Percentiles rank a stretch among this genome's conserved stretches.
Evolutionary conservation across 2,329 filamentous ascomycete species (phyloP).

Genomic region (Venturia aucupariae): DNA sequence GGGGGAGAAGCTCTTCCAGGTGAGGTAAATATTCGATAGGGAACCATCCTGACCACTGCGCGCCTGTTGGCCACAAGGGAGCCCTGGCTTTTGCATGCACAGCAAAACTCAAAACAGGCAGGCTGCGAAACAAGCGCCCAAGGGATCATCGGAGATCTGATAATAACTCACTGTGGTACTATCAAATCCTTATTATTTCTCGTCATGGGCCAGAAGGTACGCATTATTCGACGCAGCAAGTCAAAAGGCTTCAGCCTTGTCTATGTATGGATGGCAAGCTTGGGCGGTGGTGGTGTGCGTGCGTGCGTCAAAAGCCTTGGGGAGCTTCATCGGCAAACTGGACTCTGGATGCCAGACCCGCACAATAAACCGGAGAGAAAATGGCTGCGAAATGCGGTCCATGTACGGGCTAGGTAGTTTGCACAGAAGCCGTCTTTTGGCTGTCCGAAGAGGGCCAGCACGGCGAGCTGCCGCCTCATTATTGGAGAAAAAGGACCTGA

Average conservation of each 20-base stretch:
- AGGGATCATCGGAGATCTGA: background rate
- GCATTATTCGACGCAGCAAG: background rate
- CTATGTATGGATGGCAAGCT: background rate
- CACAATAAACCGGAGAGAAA: no score
- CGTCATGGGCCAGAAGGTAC: background rate
- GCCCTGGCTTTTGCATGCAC: background rate
- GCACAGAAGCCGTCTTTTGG: background rate
- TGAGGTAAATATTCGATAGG: background rate
- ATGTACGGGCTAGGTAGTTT: background rate
- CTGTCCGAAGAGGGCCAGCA: background rate
- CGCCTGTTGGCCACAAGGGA: background rate
- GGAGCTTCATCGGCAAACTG: background rate
- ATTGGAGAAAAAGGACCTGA: background rate
- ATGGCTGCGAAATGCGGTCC: no score
- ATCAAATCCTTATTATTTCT: background rate
- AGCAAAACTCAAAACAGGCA: conserved; percentile 5
- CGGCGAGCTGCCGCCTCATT: background rate
- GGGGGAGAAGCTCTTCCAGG: background rate
- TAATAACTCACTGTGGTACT: no score
- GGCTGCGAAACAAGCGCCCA: conserved; percentile 1
- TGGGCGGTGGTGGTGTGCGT: background rate
- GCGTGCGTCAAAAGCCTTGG: background rate
- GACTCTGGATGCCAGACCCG: background rate
- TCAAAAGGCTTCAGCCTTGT: background rate
- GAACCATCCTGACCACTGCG: background rate